Evolutionary conservation across 2,329 filamentous ascomycete species (phyloP).

Genomic region (Cladosporium sp.): DNA sequence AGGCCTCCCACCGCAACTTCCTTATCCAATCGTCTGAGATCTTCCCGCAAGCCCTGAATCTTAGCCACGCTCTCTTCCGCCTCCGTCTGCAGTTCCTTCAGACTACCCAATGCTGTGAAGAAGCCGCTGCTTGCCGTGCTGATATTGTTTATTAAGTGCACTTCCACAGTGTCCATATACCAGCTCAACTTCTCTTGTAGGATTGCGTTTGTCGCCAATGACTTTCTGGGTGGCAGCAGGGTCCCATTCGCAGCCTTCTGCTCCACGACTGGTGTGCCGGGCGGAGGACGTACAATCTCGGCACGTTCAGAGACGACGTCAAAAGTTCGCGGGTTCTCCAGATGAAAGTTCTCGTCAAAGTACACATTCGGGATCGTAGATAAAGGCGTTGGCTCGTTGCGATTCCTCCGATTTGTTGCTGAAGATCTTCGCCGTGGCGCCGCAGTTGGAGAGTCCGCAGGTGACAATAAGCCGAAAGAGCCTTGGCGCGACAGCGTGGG

Average conservation of each 20-base stretch:
- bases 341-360: slow-evolving; percentile 90
- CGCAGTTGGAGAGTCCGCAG: slow-evolving; percentile 45
- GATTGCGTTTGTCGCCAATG: slow-evolving; percentile 92
- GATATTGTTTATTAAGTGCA: slow-evolving; percentile 94
- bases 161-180: slow-evolving; percentile 99
- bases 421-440: slow-evolving; percentile 50
- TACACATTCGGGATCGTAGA: slow-evolving; percentile 92
- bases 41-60: slow-evolving; percentile 77
- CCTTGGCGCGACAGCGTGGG: slow-evolving; percentile 38
- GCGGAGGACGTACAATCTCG: slow-evolving; percentile 78
- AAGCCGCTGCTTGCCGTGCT: slow-evolving; percentile 95
- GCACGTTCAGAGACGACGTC: slow-evolving; percentile 95
- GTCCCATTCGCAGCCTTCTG: slow-evolving; percentile 60
- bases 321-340: slow-evolving; percentile 95
- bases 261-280: slow-evolving; percentile 44
- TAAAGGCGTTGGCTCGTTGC: slow-evolving; percentile 76
- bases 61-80: slow-evolving; percentile 85
- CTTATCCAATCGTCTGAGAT: slow-evolving; percentile 76
- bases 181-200: slow-evolving; percentile 97
- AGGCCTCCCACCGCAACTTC: slow-evolving; percentile 85
- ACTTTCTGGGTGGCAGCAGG: slow-evolving; percentile 64
- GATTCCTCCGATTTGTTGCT: slow-evolving; percentile 55
- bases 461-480: slow-evolving; percentile 46
- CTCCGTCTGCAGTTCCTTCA: slow-evolving; percentile 88
- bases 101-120: slow-evolving; percentile 87